Evolutionary conservation across 108 stramenopile species (phyloP).

Genomic region (Skeletonema menzelii): DNA sequence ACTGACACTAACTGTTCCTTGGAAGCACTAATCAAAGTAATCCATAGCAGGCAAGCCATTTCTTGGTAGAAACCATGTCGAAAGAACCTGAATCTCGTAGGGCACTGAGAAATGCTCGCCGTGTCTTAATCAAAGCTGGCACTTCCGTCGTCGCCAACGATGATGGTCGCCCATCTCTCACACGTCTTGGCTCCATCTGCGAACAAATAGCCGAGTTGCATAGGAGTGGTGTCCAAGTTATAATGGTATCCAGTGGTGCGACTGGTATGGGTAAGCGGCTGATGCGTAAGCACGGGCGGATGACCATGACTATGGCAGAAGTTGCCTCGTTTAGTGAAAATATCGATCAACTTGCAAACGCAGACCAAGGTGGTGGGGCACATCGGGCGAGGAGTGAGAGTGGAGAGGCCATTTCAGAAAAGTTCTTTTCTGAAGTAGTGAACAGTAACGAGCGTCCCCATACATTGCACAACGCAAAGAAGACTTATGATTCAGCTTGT

Average conservation of each 20-base stretch:
- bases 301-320: conserved; percentile 70
- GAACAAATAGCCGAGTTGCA: conserved; percentile 90
- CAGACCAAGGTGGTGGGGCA: not conserved
- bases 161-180: conserved; percentile 86
- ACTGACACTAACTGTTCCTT: no score
- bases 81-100: conserved; percentile 46
- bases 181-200: conserved; percentile 85
- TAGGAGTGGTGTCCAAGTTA: conserved; percentile 69
- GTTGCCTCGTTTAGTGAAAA: conserved; percentile 11
- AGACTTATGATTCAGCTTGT: conserved; percentile 90
- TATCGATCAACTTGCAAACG: not conserved
- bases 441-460: conserved; percentile 54
- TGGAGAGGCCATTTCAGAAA: conserved; percentile 10
- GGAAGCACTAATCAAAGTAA: no score
- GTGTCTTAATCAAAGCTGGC: conserved; percentile 86
- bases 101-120: conserved; percentile 68
- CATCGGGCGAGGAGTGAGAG: conserved; percentile 12
- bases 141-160: conserved; percentile 90
- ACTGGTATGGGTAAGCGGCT: conserved; percentile 88
- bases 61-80: not conserved
- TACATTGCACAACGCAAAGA: conserved; percentile 67
- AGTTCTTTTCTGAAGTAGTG: conserved; percentile 50
- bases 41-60: no score
- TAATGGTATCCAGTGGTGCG: conserved; percentile 81
- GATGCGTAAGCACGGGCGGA: conserved; percentile 67